Base-by-base conservation (phyloP, 139 green algal genomes). In the Axilococcus clingmanii region DNA sequence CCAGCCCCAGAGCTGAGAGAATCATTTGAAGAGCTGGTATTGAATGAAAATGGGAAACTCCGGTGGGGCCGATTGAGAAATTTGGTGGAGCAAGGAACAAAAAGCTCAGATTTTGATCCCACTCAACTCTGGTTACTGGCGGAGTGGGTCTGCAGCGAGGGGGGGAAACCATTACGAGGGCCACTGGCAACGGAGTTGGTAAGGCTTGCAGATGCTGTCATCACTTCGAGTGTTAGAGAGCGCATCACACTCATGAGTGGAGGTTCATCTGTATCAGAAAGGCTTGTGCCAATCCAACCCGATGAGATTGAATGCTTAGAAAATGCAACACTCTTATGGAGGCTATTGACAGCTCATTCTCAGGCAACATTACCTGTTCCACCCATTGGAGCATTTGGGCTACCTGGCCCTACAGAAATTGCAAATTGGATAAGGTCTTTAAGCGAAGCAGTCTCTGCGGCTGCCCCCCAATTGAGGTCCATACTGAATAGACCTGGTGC, bases 1-100 rank as follows among this genome's bases (percentile, higher is more conserved):
- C 81, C 83, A 0, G 69, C 77, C 1, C 89, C 88, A 1, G 62
- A 93, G 75, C 78, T 96, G 35, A 52, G 78, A 8, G 58, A 45
- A 11, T 74, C 57, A 24, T 80, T 94, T 57, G 75, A 90, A 59
- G 85, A 94, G 37, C 61, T 94, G 25, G 59, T 95, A 25, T 54
- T 95, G 38, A n/a, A n/a, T n/a, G 69, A 83, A 58, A 61, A 63
- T 30, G 63, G 61, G 7, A 50, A 36, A 2, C 35, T 76, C 32
- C 57, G 65, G 19, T 95, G 86, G 88, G 78, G 69, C 40, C 65
- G 86, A 15, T 47, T 96, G 22, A 83, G 94, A 69, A 91, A 89
- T 67, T 66, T 96, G 52, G 46, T 94, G 51, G 55, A 69, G 5
- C 78, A 94, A 66, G 80, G 80, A 37, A 65, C 50, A 56, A 88